Conservation (phyloP, 371 early-diverging fungal species). For the Mucor circinelloides region DNA sequence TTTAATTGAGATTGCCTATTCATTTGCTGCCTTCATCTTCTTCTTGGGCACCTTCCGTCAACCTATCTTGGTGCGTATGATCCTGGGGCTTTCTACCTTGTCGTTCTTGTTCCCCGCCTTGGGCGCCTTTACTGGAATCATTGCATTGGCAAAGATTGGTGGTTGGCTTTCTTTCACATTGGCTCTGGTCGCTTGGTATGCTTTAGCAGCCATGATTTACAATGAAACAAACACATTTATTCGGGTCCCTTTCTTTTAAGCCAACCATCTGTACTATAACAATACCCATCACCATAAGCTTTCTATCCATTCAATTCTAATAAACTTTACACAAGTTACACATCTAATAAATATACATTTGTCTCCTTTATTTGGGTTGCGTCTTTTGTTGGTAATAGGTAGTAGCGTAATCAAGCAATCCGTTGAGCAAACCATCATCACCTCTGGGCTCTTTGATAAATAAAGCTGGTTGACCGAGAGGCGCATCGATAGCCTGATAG, state of each 20-base stretch:
- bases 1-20: slow-evolving; percentile 27
- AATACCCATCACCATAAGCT: too few relatives aligned
- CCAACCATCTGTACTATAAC: not conserved
- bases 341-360: not conserved
- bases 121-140: slow-evolving; percentile 23
- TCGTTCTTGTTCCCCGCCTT: slow-evolving; percentile 28
- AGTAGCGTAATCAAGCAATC: slow-evolving; percentile 37
- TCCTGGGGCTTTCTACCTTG: slow-evolving; percentile 29
- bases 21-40: slow-evolving; percentile 28
- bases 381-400: slow-evolving; percentile 23
- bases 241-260: slow-evolving; percentile 26
- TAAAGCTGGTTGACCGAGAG: slow-evolving; percentile 48
- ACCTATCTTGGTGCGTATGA: slow-evolving; percentile 24
- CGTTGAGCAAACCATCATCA: slow-evolving; percentile 41
- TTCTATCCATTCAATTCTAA: not conserved
- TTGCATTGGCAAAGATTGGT: slow-evolving; percentile 19
- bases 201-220: slow-evolving; percentile 21
- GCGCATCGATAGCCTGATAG: slow-evolving; percentile 41
- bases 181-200: slow-evolving; percentile 30
- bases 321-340: not conserved
- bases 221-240: slow-evolving; percentile 27
- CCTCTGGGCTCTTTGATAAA: slow-evolving; percentile 50
- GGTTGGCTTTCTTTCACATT: slow-evolving; percentile 37
- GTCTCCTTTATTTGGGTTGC: not conserved
- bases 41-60: slow-evolving; percentile 37